Evolutionary conservation across 257 asterid species (phyloP).

Genomic region (Solanum pinnatisectum): DNA sequence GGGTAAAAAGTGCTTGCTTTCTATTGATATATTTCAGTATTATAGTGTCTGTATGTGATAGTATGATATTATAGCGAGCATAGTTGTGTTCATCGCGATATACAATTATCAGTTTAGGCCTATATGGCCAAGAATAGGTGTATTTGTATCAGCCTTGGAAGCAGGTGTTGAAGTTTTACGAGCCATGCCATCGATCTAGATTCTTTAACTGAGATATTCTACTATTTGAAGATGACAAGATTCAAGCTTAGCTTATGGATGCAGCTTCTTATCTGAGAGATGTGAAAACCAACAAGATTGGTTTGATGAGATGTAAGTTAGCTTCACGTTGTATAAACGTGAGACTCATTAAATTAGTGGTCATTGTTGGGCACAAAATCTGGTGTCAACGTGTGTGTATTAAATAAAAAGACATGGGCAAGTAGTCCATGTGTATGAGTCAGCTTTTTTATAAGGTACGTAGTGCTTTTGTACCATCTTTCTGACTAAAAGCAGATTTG

Average conservation of each 20-base stretch:
- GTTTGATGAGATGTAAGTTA: background rate
- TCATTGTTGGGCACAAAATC: background rate
- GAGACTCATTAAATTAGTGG: background rate
- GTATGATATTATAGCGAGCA: background rate
- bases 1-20: background rate
- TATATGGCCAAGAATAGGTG: too few species aligned
- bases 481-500: background rate
- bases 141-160: background rate
- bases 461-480: background rate
- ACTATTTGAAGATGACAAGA: background rate
- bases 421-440: background rate
- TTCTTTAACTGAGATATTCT: background rate
- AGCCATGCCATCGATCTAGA: background rate
- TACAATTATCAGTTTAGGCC: background rate
- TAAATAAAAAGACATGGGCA: background rate
- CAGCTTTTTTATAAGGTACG: background rate
- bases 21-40: background rate
- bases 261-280: background rate
- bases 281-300: background rate
- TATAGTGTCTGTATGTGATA: background rate
- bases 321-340: background rate
- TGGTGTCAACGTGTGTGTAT: background rate
- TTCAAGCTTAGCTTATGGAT: background rate
- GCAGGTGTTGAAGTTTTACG: background rate
- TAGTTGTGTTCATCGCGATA: background rate